Percentiles rank a stretch among this genome's conserved stretches.
Evolutionary conservation across 768 basidiomycete species (phyloP).

Genomic region (Lanmaoa rubissima): DNA sequence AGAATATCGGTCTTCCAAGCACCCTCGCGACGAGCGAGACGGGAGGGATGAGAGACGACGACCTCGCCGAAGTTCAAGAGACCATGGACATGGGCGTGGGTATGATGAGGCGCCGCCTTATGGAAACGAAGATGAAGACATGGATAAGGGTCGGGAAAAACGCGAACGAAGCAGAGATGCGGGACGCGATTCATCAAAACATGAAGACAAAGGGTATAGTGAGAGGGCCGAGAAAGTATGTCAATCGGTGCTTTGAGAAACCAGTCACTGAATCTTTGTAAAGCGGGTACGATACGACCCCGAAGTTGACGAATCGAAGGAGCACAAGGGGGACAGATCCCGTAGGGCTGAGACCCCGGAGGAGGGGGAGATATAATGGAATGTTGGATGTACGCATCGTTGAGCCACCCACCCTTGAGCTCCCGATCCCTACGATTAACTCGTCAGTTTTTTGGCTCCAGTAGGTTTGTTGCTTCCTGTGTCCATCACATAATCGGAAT

Average conservation of each 20-base stretch:
- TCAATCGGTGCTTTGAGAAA: background rate
- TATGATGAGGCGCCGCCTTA: conserved; percentile 48
- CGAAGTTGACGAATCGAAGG: conserved; percentile 44
- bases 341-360: conserved; percentile 76
- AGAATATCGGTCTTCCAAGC: conserved; percentile 44
- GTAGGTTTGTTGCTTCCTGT: background rate
- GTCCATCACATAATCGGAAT: background rate
- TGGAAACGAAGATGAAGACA: conserved; percentile 40
- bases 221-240: conserved; percentile 68
- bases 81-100: conserved; percentile 41
- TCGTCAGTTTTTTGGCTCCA: background rate
- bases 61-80: conserved; percentile 40
- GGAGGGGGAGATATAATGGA: conserved; percentile 78
- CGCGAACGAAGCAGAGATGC: conserved; percentile 49
- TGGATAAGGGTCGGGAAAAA: conserved; percentile 31
- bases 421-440: conserved; percentile 1
- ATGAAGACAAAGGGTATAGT: conserved; percentile 49
- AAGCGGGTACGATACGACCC: conserved; percentile 57
- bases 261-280: conserved; percentile 13
- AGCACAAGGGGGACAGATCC: conserved; percentile 38
- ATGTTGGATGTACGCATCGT: conserved; percentile 10
- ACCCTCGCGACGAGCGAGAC: conserved; percentile 56
- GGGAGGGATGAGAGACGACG: conserved; percentile 49
- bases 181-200: conserved; percentile 33
- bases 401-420: background rate